These are phyloP conservation scores for Juncus effusus DNA, from an alignment of 176 grass and related monocot genomes.

Conservation along the genomic window DNA sequence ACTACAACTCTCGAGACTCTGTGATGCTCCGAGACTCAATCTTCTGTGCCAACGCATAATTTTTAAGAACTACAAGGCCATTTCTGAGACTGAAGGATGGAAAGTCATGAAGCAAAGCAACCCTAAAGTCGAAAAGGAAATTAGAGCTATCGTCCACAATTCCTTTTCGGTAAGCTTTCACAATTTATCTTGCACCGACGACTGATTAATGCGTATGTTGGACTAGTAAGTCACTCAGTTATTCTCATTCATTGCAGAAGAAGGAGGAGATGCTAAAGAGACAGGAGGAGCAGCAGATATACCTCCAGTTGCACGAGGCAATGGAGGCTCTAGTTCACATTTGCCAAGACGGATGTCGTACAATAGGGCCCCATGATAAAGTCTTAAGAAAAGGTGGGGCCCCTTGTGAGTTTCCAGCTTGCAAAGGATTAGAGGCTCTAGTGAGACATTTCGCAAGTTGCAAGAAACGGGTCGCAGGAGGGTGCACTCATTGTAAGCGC, in stretches of 20 bases:
- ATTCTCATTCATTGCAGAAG: slow-evolving; percentile 37
- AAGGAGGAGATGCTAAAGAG: slow-evolving; percentile 44
- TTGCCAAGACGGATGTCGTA: slow-evolving; percentile 70
- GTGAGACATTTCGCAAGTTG: slow-evolving; percentile 72
- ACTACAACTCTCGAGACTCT: slow-evolving; percentile 57
- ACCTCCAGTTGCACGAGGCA: slow-evolving; percentile 58
- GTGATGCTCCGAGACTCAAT: slow-evolving; percentile 60
- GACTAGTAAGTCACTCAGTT: no score
- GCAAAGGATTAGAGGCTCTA: slow-evolving; percentile 60
- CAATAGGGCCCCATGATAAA: slow-evolving; percentile 74
- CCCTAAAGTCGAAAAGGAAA: slow-evolving; percentile 54
- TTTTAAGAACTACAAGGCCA: slow-evolving; percentile 41
- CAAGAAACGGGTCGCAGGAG: slow-evolving; percentile 57
- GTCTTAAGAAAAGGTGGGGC: slow-evolving; percentile 37
- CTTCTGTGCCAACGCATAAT: slow-evolving; percentile 61
- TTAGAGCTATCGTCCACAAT: slow-evolving; percentile 50
- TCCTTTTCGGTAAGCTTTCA: slow-evolving; percentile 39
- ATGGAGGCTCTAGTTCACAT: slow-evolving; percentile 89
- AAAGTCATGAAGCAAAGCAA: slow-evolving; percentile 56
- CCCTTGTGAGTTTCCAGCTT: slow-evolving; percentile 61
- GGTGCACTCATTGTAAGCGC: slow-evolving; percentile 71
- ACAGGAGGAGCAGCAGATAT: slow-evolving; percentile 56
- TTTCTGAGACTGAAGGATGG: slow-evolving; percentile 68
- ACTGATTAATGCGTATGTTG: no score
- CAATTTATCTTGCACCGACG: not conserved